Conservation (phyloP, 2,329 filamentous ascomycete species). For the Aspergillus sp. region DNA sequence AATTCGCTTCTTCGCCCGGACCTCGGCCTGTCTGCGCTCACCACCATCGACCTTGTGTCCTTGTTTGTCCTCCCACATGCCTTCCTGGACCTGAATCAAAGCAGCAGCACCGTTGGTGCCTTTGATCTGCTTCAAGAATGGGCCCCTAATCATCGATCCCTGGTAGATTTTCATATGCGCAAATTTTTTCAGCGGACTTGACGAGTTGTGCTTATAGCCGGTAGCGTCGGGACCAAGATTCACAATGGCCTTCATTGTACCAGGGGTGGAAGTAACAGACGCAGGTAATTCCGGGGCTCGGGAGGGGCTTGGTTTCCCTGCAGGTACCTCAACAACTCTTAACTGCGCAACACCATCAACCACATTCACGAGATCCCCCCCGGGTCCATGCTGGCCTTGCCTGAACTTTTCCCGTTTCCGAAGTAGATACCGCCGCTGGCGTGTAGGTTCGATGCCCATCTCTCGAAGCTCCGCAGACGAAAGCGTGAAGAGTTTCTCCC, state of each 20-base stretch:
- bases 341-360: slow-evolving; percentile 52
- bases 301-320: no score
- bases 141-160: slow-evolving; percentile 63
- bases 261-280: slow-evolving; percentile 47
- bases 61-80: slow-evolving; percentile 83
- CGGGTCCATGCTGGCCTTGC: slow-evolving; percentile 66
- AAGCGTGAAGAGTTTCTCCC: slow-evolving; percentile 82
- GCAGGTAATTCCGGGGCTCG: slow-evolving; percentile 21
- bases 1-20: slow-evolving; percentile 75
- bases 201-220: slow-evolving; percentile 45
- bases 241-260: slow-evolving; percentile 51
- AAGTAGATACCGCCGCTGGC: slow-evolving; percentile 73
- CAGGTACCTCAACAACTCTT: slow-evolving; percentile 46
- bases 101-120: slow-evolving; percentile 53
- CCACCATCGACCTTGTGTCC: slow-evolving; percentile 93
- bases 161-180: slow-evolving; percentile 60
- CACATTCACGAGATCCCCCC: slow-evolving; percentile 75
- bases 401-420: slow-evolving; percentile 82
- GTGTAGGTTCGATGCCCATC: slow-evolving; percentile 77
- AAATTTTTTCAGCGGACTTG: slow-evolving; percentile 45
- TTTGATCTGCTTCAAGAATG: slow-evolving; percentile 62
- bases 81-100: slow-evolving; percentile 64
- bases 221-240: slow-evolving; percentile 50
- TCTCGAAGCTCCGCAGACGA: slow-evolving; percentile 69
- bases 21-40: slow-evolving; percentile 78